Evolutionary conservation across 1,284 basidiomycete species (phyloP), one percentile per base, ranked within the genome.

Genomic region (Moniliella sp.): DNA sequence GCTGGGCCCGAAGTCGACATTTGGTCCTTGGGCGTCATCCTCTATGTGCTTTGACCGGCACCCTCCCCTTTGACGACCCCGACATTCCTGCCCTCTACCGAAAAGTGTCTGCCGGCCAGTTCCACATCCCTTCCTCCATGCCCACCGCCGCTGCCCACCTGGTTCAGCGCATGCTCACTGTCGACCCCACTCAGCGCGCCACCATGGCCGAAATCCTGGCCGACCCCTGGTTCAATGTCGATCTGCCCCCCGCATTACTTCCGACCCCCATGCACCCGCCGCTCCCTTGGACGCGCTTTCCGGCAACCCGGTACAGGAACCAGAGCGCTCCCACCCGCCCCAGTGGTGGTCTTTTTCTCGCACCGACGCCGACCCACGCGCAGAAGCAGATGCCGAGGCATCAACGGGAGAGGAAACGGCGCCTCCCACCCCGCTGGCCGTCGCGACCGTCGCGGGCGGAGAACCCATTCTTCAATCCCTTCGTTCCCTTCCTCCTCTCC

Each of bases 201-300:
- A 57, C 56, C 8, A 52, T 57, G 19, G 37, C 43, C 15, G 56
- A 57, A 35, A 59, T 57, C 26, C 35, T 49, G 11, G 46, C 50
- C 32, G 44, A 48, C 30, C 52, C 54, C 11, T 59, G 56, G 56
- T 59, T 57, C 42, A 48, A 56, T 25, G 36, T 45, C n/a, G 43
- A 54, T 29, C 33, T 59, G 7, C 54, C 56, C 3, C 36, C 47
- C 21, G 57, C n/a, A n/a, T 19, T 59, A 59, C 27, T 34, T 59
- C 5, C 71, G 71, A 12, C 80, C 81, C 1, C 67, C 86, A n/a
- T n/a, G 8, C 80, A 81, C 0, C 73, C 75, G 1, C 74, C 73
- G 0, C 81, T 79, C n/a, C n/a, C n/a, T n/a, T n/a, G n/a, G n/a
- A n/a, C n/a, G n/a, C n/a, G n/a, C n/a, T n/a, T n/a, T n/a, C n/a